phyloP scores from a whole-genome alignment of 2,329 filamentous ascomycete species.

The Volutella citrinella region DNA sequence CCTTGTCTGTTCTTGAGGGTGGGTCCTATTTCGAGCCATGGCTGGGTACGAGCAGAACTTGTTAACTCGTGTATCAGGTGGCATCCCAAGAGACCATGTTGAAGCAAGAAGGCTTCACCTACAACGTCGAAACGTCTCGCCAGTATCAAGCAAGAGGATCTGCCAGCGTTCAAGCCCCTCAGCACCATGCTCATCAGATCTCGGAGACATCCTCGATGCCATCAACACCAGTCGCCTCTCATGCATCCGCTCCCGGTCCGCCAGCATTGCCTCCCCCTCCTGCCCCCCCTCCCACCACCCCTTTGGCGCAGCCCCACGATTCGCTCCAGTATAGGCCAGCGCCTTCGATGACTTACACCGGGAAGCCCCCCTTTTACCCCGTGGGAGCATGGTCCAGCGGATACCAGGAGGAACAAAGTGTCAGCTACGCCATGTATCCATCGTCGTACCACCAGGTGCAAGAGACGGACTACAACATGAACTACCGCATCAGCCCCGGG shows the following conservation, averaged over 20 bases:
- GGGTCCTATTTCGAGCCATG: conserved; percentile 22
- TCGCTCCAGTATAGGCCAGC: conserved; percentile 17
- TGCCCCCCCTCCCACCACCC: too few species aligned
- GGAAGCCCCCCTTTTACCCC: conserved; percentile 23
- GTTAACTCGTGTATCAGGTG: conserved; percentile 21
- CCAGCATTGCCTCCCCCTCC: too few species aligned
- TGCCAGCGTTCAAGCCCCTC: conserved; percentile 12
- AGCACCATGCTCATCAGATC: conserved; percentile 14
- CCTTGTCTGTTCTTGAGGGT: conserved; percentile 81
- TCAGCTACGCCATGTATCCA: conserved; percentile 24
- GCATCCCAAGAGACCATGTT: conserved; percentile 29
- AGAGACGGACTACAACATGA: conserved; percentile 24
- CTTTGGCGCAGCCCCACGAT: too few species aligned
- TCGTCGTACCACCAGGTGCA: conserved; percentile 15
- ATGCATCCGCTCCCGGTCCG: too few species aligned
- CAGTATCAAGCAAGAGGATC: conserved; percentile 27
- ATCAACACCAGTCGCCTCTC: too few species aligned
- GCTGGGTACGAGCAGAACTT: neutral
- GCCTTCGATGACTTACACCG: conserved; percentile 21
- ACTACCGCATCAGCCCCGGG: conserved; percentile 22
- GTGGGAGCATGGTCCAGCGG: conserved; percentile 21
- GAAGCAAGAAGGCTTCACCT: conserved; percentile 25
- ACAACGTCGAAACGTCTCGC: conserved; percentile 30
- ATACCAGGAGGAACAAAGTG: conserved; percentile 24
- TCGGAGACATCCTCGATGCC: conserved; percentile 16